phyloP scores from a whole-genome alignment of 2,329 filamentous ascomycete genomes.

The Fusarium albidum region DNA sequence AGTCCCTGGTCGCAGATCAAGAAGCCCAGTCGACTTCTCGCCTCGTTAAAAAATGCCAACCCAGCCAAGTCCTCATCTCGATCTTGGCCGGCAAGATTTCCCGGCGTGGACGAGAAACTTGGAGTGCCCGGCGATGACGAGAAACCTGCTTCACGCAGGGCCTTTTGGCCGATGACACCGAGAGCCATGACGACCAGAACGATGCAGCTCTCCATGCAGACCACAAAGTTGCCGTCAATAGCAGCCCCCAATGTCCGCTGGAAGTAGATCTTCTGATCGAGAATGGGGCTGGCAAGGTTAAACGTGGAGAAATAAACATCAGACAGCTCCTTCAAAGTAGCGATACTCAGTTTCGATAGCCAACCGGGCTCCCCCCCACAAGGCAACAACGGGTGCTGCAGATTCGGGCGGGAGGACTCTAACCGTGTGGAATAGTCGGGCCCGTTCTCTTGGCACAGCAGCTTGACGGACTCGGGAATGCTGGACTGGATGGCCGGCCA shows the following conservation, averaged over 20 bases:
- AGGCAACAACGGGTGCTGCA: conserved; percentile 8
- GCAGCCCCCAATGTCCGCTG: conserved; percentile 24
- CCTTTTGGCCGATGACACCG: conserved; percentile 11
- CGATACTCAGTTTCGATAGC: conserved; percentile 1
- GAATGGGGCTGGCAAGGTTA: conserved; percentile 16
- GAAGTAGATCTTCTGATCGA: conserved; percentile 32
- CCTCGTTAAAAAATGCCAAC: conserved; percentile 25
- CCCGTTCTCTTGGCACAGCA: conserved; percentile 27
- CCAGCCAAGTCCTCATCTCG: conserved; percentile 13
- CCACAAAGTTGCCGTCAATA: conserved; percentile 23
- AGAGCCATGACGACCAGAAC: conserved; percentile 24
- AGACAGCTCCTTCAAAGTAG: conserved; percentile 24
- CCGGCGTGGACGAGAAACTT: no score
- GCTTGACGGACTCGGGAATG: conserved; percentile 19
- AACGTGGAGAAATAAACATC: conserved; percentile 28
- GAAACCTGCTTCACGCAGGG: conserved; percentile 11
- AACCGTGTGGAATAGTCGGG: conserved; percentile 9
- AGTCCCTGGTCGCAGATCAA: conserved; percentile 27
- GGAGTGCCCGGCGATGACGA: neutral
- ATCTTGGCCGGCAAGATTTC: neutral
- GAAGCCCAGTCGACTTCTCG: conserved; percentile 26
- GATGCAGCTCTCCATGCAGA: conserved; percentile 27
- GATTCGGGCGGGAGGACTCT: conserved; percentile 11
- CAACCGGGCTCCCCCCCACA: conserved; percentile 8
- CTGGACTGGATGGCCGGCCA: conserved; percentile 20